These are phyloP conservation scores for Selenicereus undatus DNA, from an alignment of 148 eudicot genomes.

Conservation along the genomic window DNA sequence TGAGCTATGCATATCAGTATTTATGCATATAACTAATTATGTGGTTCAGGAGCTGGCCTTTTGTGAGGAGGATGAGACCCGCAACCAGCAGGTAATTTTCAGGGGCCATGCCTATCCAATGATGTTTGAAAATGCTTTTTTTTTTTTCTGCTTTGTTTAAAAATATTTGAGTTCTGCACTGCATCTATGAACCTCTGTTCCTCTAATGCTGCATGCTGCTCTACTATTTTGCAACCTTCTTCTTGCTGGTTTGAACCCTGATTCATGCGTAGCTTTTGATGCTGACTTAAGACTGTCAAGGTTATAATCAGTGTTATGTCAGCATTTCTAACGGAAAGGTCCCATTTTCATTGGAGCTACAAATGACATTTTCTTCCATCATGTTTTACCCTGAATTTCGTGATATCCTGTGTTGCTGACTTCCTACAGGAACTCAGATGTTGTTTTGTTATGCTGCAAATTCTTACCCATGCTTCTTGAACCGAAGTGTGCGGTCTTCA, in stretches of 20 bases:
- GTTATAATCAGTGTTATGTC: not conserved
- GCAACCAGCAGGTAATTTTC: slow-evolving; percentile 43
- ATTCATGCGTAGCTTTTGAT: not conserved
- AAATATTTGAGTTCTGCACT: not conserved
- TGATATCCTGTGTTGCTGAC: not conserved
- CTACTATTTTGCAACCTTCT: not conserved
- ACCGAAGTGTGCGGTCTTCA: not conserved
- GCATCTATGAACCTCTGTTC: not conserved
- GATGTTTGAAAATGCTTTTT: not conserved
- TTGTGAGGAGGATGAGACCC: slow-evolving; percentile 37
- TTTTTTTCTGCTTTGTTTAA: not conserved
- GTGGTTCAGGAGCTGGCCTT: slow-evolving; percentile 45
- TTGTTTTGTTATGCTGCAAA: not conserved
- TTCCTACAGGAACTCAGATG: not conserved
- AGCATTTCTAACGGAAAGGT: not conserved
- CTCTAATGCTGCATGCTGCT: not conserved
- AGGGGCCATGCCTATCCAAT: not conserved
- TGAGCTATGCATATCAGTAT: not conserved
- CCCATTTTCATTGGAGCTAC: not conserved
- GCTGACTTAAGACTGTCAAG: not conserved
- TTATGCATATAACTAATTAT: slow-evolving; percentile 15
- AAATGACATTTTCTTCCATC: not conserved
- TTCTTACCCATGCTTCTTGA: not conserved
- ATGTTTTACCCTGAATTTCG: not conserved
- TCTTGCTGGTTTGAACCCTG: not conserved